Conservation (phyloP, 768 basidiomycete genomes). For the Rhizopogon rudus region DNA sequence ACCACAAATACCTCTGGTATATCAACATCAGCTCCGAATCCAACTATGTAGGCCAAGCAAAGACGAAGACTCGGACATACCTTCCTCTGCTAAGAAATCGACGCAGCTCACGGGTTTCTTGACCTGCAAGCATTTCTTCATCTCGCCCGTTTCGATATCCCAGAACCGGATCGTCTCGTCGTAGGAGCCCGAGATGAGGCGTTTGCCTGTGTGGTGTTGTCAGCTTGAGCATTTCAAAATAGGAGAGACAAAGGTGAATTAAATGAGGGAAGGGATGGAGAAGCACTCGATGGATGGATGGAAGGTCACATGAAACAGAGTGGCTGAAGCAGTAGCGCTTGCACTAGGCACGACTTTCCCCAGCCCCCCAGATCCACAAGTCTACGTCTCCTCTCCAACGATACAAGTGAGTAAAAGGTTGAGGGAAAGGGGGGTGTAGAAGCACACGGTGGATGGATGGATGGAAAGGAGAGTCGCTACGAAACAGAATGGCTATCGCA, state of each 20-base stretch:
- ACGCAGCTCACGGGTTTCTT: slow-evolving; percentile 92
- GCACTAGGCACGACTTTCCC: too few species aligned
- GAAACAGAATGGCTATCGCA: too few species aligned
- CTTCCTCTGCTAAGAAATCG: slow-evolving; percentile 79
- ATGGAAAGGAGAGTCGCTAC: too few species aligned
- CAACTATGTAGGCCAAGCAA: not conserved
- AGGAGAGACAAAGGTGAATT: too few species aligned
- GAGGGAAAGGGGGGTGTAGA: too few species aligned
- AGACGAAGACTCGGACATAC: slow-evolving; percentile 28
- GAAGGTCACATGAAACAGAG: not conserved
- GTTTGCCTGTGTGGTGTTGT: slow-evolving; percentile 42
- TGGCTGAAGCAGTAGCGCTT: not conserved
- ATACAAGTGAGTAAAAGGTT: too few species aligned
- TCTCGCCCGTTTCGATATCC: slow-evolving; percentile 67
- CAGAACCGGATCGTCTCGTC: slow-evolving; percentile 92
- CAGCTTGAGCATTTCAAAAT: too few species aligned
- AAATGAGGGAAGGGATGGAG: not conserved
- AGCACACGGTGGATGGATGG: too few species aligned
- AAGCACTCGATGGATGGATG: not conserved
- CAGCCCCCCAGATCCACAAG: not conserved
- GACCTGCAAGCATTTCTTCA: slow-evolving; percentile 73
- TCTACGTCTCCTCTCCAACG: not conserved
- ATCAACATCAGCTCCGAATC: slow-evolving; percentile 4
- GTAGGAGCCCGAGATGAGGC: slow-evolving; percentile 85
- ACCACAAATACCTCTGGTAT: slow-evolving; percentile 79